Base-by-base conservation (phyloP, 176 grass and related monocot genomes). In the Ensete glaucum region DNA sequence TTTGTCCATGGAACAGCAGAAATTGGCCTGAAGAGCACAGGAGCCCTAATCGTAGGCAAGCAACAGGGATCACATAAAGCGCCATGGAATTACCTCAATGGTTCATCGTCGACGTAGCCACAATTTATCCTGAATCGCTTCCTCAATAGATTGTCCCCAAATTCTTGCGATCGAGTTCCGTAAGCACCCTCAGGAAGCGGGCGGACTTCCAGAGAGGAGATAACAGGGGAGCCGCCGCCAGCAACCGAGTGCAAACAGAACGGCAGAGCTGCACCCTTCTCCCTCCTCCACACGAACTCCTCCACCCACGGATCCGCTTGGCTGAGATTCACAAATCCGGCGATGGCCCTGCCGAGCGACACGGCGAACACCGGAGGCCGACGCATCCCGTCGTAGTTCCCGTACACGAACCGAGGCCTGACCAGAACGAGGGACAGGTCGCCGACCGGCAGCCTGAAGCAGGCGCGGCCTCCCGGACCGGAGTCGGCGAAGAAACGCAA, bases 91-190 rank as follows among this genome's bases (percentile, higher is more conserved):
- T 83, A 83, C 82, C 82, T 83, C 57, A 66, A 63, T 78, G 82
- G 54, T 62, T 72, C 48, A 53, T 74, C 73, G 53, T 67, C 50
- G 63, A 49, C 67, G 67, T 73, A 79, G 29, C 82, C 82, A 73
- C 82, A 83, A 73, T 79, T 83, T 27, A 83, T 83, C 23, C 76
- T 68, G 73, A 83, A 83, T 58, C 74, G 62, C 71, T 79, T 83
- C 64, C 75, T 72, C 54, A 78, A 73, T 43, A 79, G 71, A 21
- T 52, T 79, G 48, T 51, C 67, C 34, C 55, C 68, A 50, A 58
- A 51, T 52, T 7, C 50, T 14, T 73, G 50, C 66, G 79, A 67
- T 73, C 49, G 64, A 43, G 69, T 64, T 64, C 57, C 71, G 43
- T 83, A 83, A 65, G 82, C 67, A 78, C 56, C 58, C 26, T 83